These are phyloP conservation scores for Hypoxylon sp. DNA, from an alignment of 2,329 filamentous ascomycete genomes.

Conservation along the genomic window DNA sequence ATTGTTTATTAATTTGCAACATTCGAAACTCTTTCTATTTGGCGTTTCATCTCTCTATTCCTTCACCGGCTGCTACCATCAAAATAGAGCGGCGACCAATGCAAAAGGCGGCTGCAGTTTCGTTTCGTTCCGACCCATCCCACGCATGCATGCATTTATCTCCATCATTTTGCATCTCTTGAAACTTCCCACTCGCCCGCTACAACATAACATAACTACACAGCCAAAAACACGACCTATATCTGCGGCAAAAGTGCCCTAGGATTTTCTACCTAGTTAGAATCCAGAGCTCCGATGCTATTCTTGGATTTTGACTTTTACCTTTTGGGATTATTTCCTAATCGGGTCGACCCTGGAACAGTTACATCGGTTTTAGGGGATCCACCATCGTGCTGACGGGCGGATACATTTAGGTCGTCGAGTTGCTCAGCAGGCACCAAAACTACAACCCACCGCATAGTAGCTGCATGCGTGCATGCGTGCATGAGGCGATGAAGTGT, in stretches of 20 bases:
- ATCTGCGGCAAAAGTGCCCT: conserved; percentile 23
- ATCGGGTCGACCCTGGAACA: conserved; percentile 29
- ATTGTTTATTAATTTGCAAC: no score
- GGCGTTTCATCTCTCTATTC: conserved; percentile 20
- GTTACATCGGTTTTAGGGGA: conserved; percentile 28
- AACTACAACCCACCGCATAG: conserved; percentile 6
- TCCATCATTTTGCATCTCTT: conserved; percentile 14
- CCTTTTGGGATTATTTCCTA: conserved; percentile 19
- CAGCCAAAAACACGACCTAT: no score
- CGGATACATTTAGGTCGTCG: no score
- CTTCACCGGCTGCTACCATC: conserved; percentile 12
- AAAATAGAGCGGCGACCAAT: not conserved
- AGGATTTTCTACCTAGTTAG: conserved; percentile 28
- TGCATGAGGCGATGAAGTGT: no score
- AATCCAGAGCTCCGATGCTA: conserved; percentile 26
- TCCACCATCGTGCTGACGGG: conserved; percentile 16
- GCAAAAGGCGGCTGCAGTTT: conserved; percentile 7
- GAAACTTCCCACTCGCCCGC: conserved; percentile 12
- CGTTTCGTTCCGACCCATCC: no score
- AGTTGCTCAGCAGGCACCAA: not conserved
- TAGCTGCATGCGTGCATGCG: no score
- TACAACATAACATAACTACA: no score
- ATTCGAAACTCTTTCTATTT: conserved; percentile 1
- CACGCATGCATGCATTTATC: no score
- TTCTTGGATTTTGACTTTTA: conserved; percentile 28